Conservation (phyloP, 768 basidiomycete species). For the Clitopilus passeckerianus region DNA sequence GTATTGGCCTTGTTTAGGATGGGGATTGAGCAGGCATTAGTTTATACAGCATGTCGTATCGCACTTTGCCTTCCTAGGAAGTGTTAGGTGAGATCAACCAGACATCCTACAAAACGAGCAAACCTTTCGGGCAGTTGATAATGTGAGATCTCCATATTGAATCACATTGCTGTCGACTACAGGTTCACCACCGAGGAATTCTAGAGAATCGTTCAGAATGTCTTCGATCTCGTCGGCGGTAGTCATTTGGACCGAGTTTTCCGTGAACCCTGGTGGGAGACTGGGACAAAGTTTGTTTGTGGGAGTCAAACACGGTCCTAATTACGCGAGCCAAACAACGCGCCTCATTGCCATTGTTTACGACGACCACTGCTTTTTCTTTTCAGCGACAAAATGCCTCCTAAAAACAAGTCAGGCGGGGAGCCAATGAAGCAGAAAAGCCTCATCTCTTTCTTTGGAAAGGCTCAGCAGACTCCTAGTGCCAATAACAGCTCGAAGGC, state of each 20-base stretch:
- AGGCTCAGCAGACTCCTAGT: slow-evolving; percentile 22
- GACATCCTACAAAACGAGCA: slow-evolving; percentile 7
- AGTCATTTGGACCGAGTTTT: slow-evolving; percentile 1
- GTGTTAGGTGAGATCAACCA: neutral
- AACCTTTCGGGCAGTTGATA: slow-evolving; percentile 60
- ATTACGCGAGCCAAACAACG: slow-evolving; percentile 26
- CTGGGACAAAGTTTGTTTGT: neutral
- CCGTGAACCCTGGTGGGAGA: neutral
- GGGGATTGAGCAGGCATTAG: slow-evolving; percentile 5
- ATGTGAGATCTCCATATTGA: slow-evolving; percentile 45
- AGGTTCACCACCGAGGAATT: slow-evolving; percentile 42
- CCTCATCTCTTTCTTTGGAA: slow-evolving; percentile 62
- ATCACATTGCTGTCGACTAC: slow-evolving; percentile 39
- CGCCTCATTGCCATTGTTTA: slow-evolving; percentile 11
- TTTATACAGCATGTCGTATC: slow-evolving; percentile 13
- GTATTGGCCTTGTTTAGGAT: slow-evolving; percentile 51
- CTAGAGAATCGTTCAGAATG: slow-evolving; percentile 47
- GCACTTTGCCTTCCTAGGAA: slow-evolving; percentile 56
- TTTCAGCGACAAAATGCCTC: slow-evolving; percentile 24
- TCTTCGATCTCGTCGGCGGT: slow-evolving; percentile 33
- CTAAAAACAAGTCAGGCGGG: slow-evolving; percentile 32
- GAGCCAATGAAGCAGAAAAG: slow-evolving; percentile 67
- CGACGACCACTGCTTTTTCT: neutral
- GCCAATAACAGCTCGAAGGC: slow-evolving; percentile 14
- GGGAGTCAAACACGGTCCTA: neutral